Percentiles rank a stretch among this genome's conserved stretches.
Evolutionary conservation across 371 early-diverging fungal genomes (phyloP).

Genomic region (Mucor saturninus): DNA sequence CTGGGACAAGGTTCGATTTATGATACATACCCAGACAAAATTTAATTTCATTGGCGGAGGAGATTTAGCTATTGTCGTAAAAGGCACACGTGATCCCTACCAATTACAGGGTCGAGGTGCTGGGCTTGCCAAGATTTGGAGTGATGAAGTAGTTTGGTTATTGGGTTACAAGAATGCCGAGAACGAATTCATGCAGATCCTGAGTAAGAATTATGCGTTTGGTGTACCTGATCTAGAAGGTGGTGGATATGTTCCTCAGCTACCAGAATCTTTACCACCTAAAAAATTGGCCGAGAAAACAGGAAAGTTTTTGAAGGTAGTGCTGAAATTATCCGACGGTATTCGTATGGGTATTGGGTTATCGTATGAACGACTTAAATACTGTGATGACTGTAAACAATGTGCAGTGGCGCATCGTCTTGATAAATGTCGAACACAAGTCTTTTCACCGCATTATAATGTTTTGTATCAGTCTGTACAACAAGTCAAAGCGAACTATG

Average conservation of each 20-base stretch:
- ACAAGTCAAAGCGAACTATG: slow-evolving; percentile 30
- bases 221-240: slow-evolving; percentile 38
- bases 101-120: slow-evolving; percentile 25
- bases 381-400: neutral
- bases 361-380: slow-evolving; percentile 35
- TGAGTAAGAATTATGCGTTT: slow-evolving; percentile 37
- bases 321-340: slow-evolving; percentile 49
- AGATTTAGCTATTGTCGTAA: slow-evolving; percentile 42
- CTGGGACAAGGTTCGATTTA: slow-evolving; percentile 75
- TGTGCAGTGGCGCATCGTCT: neutral
- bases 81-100: slow-evolving; percentile 43
- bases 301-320: slow-evolving; percentile 38
- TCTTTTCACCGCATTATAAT: slow-evolving; percentile 48
- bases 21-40: slow-evolving; percentile 56
- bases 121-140: slow-evolving; percentile 43
- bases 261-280: slow-evolving; percentile 11
- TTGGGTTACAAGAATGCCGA: slow-evolving; percentile 37
- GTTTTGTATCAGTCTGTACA: slow-evolving; percentile 46
- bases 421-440: slow-evolving; percentile 18
- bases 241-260: slow-evolving; percentile 19
- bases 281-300: neutral
- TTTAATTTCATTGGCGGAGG: slow-evolving; percentile 55
- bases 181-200: slow-evolving; percentile 42
- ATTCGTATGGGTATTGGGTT: slow-evolving; percentile 55
- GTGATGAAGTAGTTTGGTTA: slow-evolving; percentile 29